Evolutionary conservation across 768 basidiomycete genomes (phyloP), one percentile per base, ranked within the genome.

Genomic region (Pulveroboletus frians): DNA sequence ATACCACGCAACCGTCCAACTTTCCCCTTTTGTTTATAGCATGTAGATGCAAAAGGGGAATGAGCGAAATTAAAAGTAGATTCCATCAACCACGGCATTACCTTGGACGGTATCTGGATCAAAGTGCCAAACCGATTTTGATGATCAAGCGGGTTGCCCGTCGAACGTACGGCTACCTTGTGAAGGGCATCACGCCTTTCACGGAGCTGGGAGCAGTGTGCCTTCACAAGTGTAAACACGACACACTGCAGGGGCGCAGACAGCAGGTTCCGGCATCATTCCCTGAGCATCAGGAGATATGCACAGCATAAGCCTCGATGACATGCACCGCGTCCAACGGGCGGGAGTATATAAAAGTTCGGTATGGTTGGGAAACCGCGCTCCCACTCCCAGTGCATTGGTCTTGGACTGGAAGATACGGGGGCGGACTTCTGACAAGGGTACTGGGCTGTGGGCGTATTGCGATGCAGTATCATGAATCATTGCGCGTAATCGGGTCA

Each of bases 371-470:
- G 31, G 45, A 52, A 38, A 41, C 38, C 49, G 31, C 23, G 11
- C 34, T 37, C 20, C 41, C 26, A 38, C 32, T 29, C 26, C 41
- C 51, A 47, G 31, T 46, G 48, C 41, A 56, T 35, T 32, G 43
- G 43, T 13, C 2, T 38, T 49, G 40, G 43, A 47, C 15, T 48
- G 38, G 26, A 47, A 41, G 35, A 52, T 36, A n/a, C 35, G 43
- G 46, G 44, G 13, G 42, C 14, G 42, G 44, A 46, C 47, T 42
- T 32, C 41, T 52, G 41, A 26, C 23, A 41, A 55, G 57, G 60
- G 52, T 43, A 20, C 17, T 55, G 62, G 62, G 63, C 36, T 55
- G 45, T 54, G 60, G 62, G 60, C 35, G 39, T 49, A 54, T 37
- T 56, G 59, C 36, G 52, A 59, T 50, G 43, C 53, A 40, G 30